Conservation (phyloP, 2,329 filamentous ascomycete genomes). For the Botrytis hyacinthi region DNA sequence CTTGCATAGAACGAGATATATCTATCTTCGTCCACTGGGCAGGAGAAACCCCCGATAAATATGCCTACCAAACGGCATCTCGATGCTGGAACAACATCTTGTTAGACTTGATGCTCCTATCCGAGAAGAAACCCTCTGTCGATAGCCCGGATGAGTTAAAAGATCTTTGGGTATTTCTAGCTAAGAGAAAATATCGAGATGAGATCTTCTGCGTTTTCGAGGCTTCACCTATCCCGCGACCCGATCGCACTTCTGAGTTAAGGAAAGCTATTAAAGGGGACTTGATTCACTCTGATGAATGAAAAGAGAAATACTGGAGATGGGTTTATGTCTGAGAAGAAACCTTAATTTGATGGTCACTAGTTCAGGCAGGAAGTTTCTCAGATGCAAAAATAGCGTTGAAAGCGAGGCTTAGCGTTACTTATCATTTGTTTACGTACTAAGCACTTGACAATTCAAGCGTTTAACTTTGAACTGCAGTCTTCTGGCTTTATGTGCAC, state of each 20-base stretch:
- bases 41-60: background rate
- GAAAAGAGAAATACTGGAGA: background rate
- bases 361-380: background rate
- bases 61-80: background rate
- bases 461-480: background rate
- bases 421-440: background rate
- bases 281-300: rapidly evolving
- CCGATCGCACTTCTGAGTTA: background rate
- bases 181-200: background rate
- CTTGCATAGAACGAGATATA: background rate
- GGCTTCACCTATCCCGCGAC: background rate
- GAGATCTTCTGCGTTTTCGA: background rate
- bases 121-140: background rate
- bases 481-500: background rate
- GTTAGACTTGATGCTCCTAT: background rate
- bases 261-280: background rate
- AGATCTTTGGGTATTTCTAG: background rate
- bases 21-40: background rate
- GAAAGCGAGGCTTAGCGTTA: background rate
- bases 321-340: background rate
- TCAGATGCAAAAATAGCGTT: background rate
- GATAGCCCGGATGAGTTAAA: background rate
- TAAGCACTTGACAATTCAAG: background rate
- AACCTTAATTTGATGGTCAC: background rate
- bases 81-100: background rate